Evolutionary conservation across 805 yeast species (phyloP).

Genomic region (Saccharomycodes ludwigii): DNA sequence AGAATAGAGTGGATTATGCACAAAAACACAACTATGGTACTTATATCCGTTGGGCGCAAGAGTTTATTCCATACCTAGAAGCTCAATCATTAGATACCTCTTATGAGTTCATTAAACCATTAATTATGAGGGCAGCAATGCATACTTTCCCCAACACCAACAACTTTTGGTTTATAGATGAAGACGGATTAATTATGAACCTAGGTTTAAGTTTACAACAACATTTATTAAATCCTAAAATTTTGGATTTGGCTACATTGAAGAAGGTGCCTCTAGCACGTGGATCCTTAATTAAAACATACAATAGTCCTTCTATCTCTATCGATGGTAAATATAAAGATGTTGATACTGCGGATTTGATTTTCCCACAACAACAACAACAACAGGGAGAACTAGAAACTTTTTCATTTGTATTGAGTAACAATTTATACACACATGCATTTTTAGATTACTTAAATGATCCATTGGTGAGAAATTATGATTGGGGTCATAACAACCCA

Average conservation of each 20-base stretch:
- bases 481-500: slow-evolving; percentile 36
- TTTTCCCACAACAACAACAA: slow-evolving; percentile 69
- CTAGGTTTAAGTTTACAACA: slow-evolving; percentile 45
- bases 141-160: slow-evolving; percentile 85
- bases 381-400: slow-evolving; percentile 45
- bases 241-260: slow-evolving; percentile 49
- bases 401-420: slow-evolving; percentile 58
- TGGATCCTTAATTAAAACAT: slow-evolving; percentile 34
- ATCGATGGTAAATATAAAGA: no score
- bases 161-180: slow-evolving; percentile 81
- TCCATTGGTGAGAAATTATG: slow-evolving; percentile 53
- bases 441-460: slow-evolving; percentile 75
- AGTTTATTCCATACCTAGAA: slow-evolving; percentile 53
- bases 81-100: slow-evolving; percentile 25
- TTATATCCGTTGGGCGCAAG: slow-evolving; percentile 77
- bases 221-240: slow-evolving; percentile 47
- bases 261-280: slow-evolving; percentile 57
- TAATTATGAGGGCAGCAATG: slow-evolving; percentile 70
- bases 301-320: slow-evolving; percentile 31
- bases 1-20: slow-evolving; percentile 83
- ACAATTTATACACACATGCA: slow-evolving; percentile 51
- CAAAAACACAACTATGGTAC: slow-evolving; percentile 70
- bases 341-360: slow-evolving; percentile 43
- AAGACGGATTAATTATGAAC: slow-evolving; percentile 67
- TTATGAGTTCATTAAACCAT: slow-evolving; percentile 17